Evolutionary conservation across 1,284 basidiomycete species (phyloP).

Genomic region (Cutaneotrichosporon sp.): DNA sequence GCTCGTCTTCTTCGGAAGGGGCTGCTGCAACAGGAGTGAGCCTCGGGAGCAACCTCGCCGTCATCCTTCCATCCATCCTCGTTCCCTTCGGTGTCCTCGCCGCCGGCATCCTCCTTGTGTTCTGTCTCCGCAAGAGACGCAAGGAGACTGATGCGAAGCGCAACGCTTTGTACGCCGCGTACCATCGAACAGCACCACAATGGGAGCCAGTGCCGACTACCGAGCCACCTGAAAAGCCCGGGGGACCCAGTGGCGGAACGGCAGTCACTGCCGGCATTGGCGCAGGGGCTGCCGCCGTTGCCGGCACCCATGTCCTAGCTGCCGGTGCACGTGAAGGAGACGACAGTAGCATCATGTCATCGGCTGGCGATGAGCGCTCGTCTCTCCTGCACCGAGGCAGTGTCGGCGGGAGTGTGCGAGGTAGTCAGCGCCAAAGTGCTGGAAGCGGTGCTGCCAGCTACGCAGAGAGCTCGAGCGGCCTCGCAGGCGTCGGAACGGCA

Average conservation of each 20-base stretch:
- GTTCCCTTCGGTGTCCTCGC: slow-evolving; percentile 8
- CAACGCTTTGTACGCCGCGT: background rate
- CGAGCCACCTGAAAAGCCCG: slow-evolving; percentile 12
- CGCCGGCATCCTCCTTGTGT: slow-evolving; percentile 2
- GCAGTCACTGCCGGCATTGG: slow-evolving; percentile 4
- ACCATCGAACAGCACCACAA: background rate
- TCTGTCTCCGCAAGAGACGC: slow-evolving; percentile 8
- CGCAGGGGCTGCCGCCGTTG: slow-evolving; percentile 4
- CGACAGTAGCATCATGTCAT: slow-evolving; percentile 4
- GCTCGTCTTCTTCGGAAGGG: background rate
- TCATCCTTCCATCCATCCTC: slow-evolving; percentile 18
- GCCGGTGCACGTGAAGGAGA: background rate
- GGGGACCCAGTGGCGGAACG: background rate
- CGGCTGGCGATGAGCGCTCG: slow-evolving; percentile 3
- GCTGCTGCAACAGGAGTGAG: background rate
- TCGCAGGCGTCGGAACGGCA: slow-evolving; percentile 11
- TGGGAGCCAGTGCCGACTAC: slow-evolving; percentile 10
- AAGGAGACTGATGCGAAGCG: background rate
- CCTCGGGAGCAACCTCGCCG: slow-evolving; percentile 1
- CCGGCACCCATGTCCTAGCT: background rate
- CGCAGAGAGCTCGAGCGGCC: slow-evolving; percentile 9
- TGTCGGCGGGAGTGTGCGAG: slow-evolving; percentile 6
- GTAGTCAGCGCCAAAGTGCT: background rate
- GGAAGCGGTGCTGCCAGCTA: background rate
- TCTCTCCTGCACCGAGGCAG: slow-evolving; percentile 6